Base-by-base conservation (phyloP, 2,329 filamentous ascomycete species). In the Claviceps sp. region DNA sequence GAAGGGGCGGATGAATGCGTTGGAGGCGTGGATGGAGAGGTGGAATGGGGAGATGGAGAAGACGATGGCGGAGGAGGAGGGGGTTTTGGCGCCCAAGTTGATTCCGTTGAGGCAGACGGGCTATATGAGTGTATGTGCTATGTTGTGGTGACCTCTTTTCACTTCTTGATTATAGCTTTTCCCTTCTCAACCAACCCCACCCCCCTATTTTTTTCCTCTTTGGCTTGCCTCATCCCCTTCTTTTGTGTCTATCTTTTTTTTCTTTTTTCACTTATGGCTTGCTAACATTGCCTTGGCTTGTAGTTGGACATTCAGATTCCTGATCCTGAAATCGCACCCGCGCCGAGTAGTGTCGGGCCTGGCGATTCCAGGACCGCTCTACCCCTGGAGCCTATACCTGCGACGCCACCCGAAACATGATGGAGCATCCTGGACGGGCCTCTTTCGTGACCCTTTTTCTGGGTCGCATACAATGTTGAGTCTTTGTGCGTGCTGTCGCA, bases 11-110 rank as follows among this genome's bases (percentile, higher is more conserved):
- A 66, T 95, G 46, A 77, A 75, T 52, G 75, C 71, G 9, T 70
- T 96, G 18, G 93, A 98, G 68, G 67, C 66, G 40, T 95, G 87
- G 82, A 78, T 98, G 51, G 86, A 94, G 57, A 76, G 81, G 54
- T 96, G 91, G 90, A 98, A 98, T 65, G 64, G 66, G 8, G 79
- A 87, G 55, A 79, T 82, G 75, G 79, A 81, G 61, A 77, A 76
- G 63, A 70, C 72, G 4, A 60, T 70, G 51, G 70, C 72, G 22
- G 70, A 71, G 3, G 77, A 79, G 20, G 77, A 78, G 34, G 68
- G 70, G 34, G 66, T 67, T 24, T 67, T 72, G 46, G 70, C 76
- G 26, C 88, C 91, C 22, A 85, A 78, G 65, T 81, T 96, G 50
- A 82, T 95, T 58, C 78, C 86, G 41, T 69, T 95, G 58, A 78